Base-by-base conservation (phyloP, 1,139 yeast genomes). In the Trichomonascaceae sp. region DNA sequence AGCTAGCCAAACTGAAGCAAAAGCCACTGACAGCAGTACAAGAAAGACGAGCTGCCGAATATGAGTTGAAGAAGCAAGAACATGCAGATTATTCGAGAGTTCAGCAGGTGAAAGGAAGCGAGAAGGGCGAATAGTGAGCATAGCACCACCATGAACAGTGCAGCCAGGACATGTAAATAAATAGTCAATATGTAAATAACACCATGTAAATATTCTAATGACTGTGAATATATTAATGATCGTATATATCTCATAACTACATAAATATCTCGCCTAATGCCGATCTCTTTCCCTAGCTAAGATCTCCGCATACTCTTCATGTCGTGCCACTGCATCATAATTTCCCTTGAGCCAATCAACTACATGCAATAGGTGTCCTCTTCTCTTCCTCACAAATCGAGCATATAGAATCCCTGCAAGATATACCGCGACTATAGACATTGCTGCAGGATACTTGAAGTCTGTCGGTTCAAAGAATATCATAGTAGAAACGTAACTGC, bases 21-120 rank as follows among this genome's bases (percentile, higher is more conserved):
- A 38, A 15, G 69, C 71, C 53, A 68, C 58, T 65, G 43, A 66
- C 74, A 59, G 58, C 72, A 57, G 73, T 74, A 61, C 81, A 78
- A 60, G 65, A 66, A 59, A 80, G 80, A 53, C 87, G 93, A 64
- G 79, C 81, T 53, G 74, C 78, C 49, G 97, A 90, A 62, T 95
- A 90, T 68, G 83, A 80, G 58, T 78, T 83, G 58, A 97, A 90
- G 68, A 80, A 81, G 66, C 79, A 79, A 63, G 78, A 89, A 63
- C 76, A 82, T 58, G 79, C 80, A 57, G 77, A 84, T 65, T 83
- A 80, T 62, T 84, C 84, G 55, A 71, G 78, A 57, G 66, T 81
- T 12, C 97, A 90, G 68, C 15, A 20, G 4, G 52, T 50, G 6
- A 30, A 47, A 3, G 48, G 44, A 1, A 15, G 36, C 10, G 36